These are phyloP conservation scores for Fusarium keratoplasticum DNA, from an alignment of 2,329 filamentous ascomycete genomes.

Conservation along the genomic window DNA sequence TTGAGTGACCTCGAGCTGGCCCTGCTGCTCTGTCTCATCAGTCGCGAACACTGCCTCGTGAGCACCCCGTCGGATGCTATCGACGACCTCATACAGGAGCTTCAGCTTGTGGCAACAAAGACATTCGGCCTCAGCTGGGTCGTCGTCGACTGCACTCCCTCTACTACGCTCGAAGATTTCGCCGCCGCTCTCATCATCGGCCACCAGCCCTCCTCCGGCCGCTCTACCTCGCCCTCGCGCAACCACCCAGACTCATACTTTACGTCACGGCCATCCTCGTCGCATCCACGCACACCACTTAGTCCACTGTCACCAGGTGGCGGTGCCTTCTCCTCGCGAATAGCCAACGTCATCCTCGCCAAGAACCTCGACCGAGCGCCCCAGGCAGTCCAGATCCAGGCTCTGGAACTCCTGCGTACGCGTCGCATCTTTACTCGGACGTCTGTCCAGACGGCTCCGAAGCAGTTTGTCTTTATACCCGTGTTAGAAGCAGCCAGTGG, in stretches of 20 bases:
- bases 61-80: slow-evolving; percentile 74
- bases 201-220: slow-evolving; percentile 33
- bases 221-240: slow-evolving; percentile 42
- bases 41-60: slow-evolving; percentile 89
- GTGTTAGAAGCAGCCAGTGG: slow-evolving; percentile 67
- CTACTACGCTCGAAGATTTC: slow-evolving; percentile 86
- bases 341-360: slow-evolving; percentile 86
- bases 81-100: slow-evolving; percentile 77
- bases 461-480: slow-evolving; percentile 83
- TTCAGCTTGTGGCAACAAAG: slow-evolving; percentile 76
- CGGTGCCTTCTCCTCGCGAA: slow-evolving; percentile 52
- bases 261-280: slow-evolving; percentile 37
- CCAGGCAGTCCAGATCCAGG: slow-evolving; percentile 86
- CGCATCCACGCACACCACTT: slow-evolving; percentile 38
- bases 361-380: slow-evolving; percentile 81
- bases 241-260: slow-evolving; percentile 49
- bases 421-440: slow-evolving; percentile 82
- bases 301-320: slow-evolving; percentile 45
- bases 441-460: slow-evolving; percentile 78
- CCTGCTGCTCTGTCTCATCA: slow-evolving; percentile 81
- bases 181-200: slow-evolving; percentile 73
- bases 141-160: slow-evolving; percentile 77
- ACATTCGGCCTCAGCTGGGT: slow-evolving; percentile 79
- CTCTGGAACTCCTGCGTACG: slow-evolving; percentile 80
- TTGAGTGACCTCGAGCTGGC: slow-evolving; percentile 92